Evolutionary conservation across 495 filamentous ascomycete genomes (phyloP).

Genomic region (Podospora pseudocomata): DNA sequence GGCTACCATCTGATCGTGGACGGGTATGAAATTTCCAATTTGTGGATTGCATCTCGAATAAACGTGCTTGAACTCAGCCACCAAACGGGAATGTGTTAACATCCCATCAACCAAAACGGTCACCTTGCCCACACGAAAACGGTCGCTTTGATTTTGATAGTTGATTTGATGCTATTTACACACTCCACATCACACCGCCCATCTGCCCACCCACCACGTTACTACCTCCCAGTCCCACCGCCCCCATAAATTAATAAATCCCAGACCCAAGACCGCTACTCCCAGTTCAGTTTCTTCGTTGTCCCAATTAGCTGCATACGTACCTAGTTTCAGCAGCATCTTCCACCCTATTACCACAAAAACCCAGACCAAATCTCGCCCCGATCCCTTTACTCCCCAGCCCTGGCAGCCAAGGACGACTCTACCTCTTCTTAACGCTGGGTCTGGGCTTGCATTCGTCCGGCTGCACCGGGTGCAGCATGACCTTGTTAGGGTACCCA

Average conservation of each 20-base stretch:
- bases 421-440: constrained; percentile 41
- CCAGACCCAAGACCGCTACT: background rate
- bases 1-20: too few relatives aligned
- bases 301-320: background rate
- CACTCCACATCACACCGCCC: background rate
- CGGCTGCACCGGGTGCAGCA: constrained; percentile 77
- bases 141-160: too few relatives aligned
- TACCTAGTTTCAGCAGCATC: background rate
- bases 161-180: background rate
- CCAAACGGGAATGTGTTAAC: too few relatives aligned
- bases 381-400: background rate
- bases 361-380: background rate
- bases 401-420: background rate
- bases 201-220: background rate
- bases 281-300: background rate
- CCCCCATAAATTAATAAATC: background rate
- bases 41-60: too few relatives aligned
- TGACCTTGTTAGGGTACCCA: constrained; percentile 74
- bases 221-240: background rate
- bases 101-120: too few relatives aligned
- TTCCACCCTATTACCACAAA: background rate
- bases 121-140: too few relatives aligned
- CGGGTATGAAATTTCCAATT: too few relatives aligned
- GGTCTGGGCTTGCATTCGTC: constrained; percentile 61
- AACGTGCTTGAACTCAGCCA: too few relatives aligned